Evolutionary conservation across 148 eudicot species (phyloP), one percentile per base, ranked within the genome.

Genomic region (Chenopodium berlandieri): DNA sequence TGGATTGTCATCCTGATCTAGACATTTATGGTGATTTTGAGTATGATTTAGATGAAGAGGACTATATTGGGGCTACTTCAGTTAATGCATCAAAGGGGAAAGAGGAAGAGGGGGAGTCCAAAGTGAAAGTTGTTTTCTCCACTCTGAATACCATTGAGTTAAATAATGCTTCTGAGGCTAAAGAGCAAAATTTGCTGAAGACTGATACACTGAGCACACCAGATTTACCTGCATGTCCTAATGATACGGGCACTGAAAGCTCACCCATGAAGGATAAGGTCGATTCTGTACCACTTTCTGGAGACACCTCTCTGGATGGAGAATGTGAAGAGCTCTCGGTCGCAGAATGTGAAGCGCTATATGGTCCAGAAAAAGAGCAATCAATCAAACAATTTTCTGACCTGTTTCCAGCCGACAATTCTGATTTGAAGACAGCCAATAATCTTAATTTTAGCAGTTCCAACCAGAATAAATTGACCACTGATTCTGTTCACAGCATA

Each of bases 21-120:
- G 98, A 96, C 89, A 96, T 94, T 75, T 96, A 94, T 83, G 97
- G 98, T 70, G 99, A 96, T 82, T 93, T 91, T 83, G 98, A 92
- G 85, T 95, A 93, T 88, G 87, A 90, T 89, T 88, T 95, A 84
- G 97, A 94, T 79, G 97, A 92, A 85, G 95, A 91, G 60, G 97
- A 90, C 83, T 86, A 88, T 81, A 87, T 90, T 83, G 91, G 89
- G 85, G 89, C 90, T 80, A 83, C 86, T 84, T 81, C 90, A 60
- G 30, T 89, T 50, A 85, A 85, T 79, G 65, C 79, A 70, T 80
- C 90, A 72, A 85, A 90, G 72, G 37, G 74, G 77, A 89, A 88
- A 79, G 58, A 83, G 54, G 95, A 82, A 81, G 91, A 89, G 31
- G 88, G 56, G 75, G 88, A 86, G 71, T 84, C 97, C 69, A 92